These are phyloP conservation scores for Rhinocladiella mackenziei DNA, from an alignment of 2,329 filamentous ascomycete genomes.

Conservation along the genomic window DNA sequence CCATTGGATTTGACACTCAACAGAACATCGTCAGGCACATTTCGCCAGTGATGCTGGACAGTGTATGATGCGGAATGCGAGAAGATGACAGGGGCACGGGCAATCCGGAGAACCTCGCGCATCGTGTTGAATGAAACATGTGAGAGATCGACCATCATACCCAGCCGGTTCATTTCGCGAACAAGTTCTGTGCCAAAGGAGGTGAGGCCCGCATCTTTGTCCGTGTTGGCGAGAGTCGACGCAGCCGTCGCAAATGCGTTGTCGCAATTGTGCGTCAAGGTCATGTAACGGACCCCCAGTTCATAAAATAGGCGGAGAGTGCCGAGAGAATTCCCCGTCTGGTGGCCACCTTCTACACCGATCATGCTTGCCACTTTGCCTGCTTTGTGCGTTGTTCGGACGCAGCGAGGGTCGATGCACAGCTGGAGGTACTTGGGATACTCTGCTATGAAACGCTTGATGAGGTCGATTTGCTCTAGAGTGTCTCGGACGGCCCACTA, in stretches of 20 bases:
- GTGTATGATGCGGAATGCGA: slow-evolving; percentile 28
- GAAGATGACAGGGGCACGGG: slow-evolving; percentile 30
- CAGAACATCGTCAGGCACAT: slow-evolving; percentile 43
- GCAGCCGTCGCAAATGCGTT: slow-evolving; percentile 32
- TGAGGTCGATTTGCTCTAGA: slow-evolving; percentile 32
- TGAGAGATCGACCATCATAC: slow-evolving; percentile 32
- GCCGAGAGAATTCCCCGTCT: slow-evolving; percentile 30
- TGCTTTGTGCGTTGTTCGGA: slow-evolving; percentile 21
- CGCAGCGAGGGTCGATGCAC: slow-evolving; percentile 27
- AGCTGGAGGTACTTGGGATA: slow-evolving; percentile 27
- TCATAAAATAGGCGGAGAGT: slow-evolving; percentile 28
- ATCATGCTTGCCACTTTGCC: slow-evolving; percentile 29
- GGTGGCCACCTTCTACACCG: slow-evolving; percentile 32
- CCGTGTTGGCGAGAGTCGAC: slow-evolving; percentile 24
- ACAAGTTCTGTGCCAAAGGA: slow-evolving; percentile 28
- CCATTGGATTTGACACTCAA: slow-evolving; percentile 36
- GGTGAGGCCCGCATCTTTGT: slow-evolving; percentile 28
- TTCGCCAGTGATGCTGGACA: slow-evolving; percentile 35
- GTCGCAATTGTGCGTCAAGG: slow-evolving; percentile 33
- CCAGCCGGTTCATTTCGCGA: slow-evolving; percentile 32
- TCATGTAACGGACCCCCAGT: slow-evolving; percentile 29
- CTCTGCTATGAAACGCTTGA: slow-evolving; percentile 30
- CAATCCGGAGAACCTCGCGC: slow-evolving; percentile 25
- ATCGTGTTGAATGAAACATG: slow-evolving; percentile 30
- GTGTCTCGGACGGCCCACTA: slow-evolving; percentile 30